These are phyloP conservation scores for Erysimum cheiranthoides DNA, from an alignment of 345 rosid genomes.

Conservation along the genomic window DNA sequence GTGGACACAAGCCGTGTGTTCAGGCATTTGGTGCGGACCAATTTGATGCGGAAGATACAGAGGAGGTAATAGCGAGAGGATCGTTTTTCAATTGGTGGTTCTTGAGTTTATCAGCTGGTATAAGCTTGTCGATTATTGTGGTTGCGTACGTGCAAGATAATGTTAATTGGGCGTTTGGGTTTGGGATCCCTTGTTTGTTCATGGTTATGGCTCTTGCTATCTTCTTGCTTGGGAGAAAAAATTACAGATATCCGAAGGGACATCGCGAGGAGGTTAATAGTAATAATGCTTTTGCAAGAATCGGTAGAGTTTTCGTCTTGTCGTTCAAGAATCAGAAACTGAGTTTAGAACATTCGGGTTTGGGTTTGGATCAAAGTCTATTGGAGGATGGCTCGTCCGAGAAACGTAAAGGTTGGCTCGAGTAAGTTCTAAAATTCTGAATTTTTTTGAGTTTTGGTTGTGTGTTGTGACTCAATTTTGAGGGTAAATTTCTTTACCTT, in stretches of 20 bases:
- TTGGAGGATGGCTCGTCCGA: conserved; percentile 20
- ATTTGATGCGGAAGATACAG: conserved; percentile 35
- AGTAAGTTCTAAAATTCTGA: conserved; percentile 23
- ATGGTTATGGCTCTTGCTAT: conserved; percentile 43
- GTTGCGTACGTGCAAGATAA: conserved; percentile 37
- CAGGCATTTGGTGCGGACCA: conserved; percentile 47
- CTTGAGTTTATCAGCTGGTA: conserved; percentile 37
- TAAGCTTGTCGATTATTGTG: conserved; percentile 28
- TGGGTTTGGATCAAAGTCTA: conserved; percentile 31
- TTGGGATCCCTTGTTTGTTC: conserved; percentile 44
- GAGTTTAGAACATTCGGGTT: background rate
- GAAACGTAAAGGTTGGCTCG: conserved; percentile 4
- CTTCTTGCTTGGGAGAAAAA: conserved; percentile 43
- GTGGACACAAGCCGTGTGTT: conserved; percentile 42
- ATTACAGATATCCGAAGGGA: conserved; percentile 28
- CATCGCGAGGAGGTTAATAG: conserved; percentile 4
- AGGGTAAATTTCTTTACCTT: conserved; percentile 1
- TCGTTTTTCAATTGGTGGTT: conserved; percentile 47
- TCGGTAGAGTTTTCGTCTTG: conserved; percentile 32
- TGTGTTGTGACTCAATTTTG: background rate
- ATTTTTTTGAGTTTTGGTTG: background rate
- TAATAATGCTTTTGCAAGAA: conserved; percentile 33
- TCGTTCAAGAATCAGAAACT: conserved; percentile 38
- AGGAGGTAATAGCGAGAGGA: conserved; percentile 33
- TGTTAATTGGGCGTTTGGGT: conserved; percentile 38